Evolutionary conservation across 306 rosid species (phyloP).

Genomic region (Lagenaria siceraria): DNA sequence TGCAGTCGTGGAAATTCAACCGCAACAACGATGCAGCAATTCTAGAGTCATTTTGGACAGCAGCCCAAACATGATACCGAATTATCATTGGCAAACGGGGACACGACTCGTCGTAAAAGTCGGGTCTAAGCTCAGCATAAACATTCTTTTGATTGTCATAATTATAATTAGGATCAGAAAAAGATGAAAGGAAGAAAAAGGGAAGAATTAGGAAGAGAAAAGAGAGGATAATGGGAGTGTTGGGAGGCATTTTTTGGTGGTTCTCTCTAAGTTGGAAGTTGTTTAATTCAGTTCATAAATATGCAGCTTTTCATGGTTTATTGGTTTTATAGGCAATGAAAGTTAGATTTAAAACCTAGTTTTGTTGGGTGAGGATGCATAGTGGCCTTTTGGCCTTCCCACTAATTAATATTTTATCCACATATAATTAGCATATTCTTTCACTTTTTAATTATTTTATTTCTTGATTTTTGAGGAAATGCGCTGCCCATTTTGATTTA

Average conservation of each 20-base stretch:
- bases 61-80: slow-evolving; percentile 27
- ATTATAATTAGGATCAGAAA: slow-evolving; percentile 10
- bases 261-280: neutral
- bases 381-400: slow-evolving; percentile 5
- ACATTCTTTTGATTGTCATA: neutral
- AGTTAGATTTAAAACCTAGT: neutral
- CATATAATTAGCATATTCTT: neutral
- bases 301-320: neutral
- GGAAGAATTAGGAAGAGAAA: slow-evolving; percentile 9
- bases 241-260: slow-evolving; percentile 16
- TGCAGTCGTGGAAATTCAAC: slow-evolving; percentile 66
- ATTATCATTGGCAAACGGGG: slow-evolving; percentile 35
- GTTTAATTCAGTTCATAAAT: neutral
- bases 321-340: slow-evolving; percentile 3
- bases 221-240: neutral
- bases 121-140: slow-evolving; percentile 18
- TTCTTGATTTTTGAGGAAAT: neutral
- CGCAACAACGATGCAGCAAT: slow-evolving; percentile 73
- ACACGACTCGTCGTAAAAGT: slow-evolving; percentile 42
- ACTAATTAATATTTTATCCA: neutral
- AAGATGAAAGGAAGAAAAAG: neutral
- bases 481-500: neutral
- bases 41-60: slow-evolving; percentile 35
- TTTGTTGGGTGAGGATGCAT: neutral
- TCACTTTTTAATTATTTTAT: neutral